Evolutionary conservation across 2,329 filamentous ascomycete species (phyloP), one percentile per base, ranked within the genome.

Genomic region (Xylaria sp.): DNA sequence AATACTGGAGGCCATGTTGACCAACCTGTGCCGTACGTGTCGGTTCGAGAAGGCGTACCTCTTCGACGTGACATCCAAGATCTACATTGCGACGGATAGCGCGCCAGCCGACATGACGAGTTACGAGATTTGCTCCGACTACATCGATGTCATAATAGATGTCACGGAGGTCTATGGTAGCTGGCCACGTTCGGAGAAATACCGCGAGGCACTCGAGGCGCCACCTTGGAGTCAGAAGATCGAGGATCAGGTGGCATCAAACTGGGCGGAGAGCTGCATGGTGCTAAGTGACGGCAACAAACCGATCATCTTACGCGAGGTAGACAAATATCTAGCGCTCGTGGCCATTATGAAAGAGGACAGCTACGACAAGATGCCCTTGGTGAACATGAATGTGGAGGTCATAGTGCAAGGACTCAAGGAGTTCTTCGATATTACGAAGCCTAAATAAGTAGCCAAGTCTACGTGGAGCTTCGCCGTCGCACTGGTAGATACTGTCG

Each of bases 121-220:
- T 79, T 99, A 99, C 80, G 96, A 98, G 82, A 97, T 98, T 77
- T 99, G 96, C 83, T 97, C 93, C 59, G 96, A 99, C 79, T 98
- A 97, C 79, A 98, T 99, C 74, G 96, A 99, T 79, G 94, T 98
- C 69, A 97, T 99, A 70, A 95, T 98, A 67, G 96, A 99, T 79
- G 92, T 98, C 63, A 96, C 93, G 32, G 95, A 98, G 78, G 91
- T 99, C 47, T 99, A 98, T 78, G 95, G 94, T 63, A 87, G 85
- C 54, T 98, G 90, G 87, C 82, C 84, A 59, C 85, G 89, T 8
- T 85, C 85, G 32, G 82, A 85, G 27, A 82, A 85, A 23, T 87
- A 88, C 70, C 84, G 85, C 29, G 84, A 85, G 60, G 79, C 80
- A 25, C 83, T 91, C 5, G 89, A 91, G 78, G 87, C 84, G 1